Evolutionary conservation across 305 asterid species (phyloP).

Genomic region (Fraxinus dipetala): DNA sequence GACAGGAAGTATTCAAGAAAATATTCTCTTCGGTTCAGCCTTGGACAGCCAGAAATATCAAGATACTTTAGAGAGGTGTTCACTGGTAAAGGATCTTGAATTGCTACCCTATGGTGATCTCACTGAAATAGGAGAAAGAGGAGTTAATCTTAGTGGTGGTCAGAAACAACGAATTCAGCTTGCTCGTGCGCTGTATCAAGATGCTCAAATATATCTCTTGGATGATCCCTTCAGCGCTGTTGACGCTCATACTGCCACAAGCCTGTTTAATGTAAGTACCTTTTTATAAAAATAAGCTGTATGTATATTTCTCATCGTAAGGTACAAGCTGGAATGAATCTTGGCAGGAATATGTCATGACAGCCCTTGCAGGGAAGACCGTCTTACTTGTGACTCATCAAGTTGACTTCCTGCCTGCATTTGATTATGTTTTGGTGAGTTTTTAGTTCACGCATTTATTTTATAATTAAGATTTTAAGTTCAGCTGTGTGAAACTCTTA

Average conservation of each 20-base stretch:
- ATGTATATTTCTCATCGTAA: background rate
- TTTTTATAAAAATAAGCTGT: background rate
- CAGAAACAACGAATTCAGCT: constrained; percentile 94
- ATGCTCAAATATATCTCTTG: constrained; percentile 81
- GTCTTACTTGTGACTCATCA: constrained; percentile 91
- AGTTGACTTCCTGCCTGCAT: constrained; percentile 94
- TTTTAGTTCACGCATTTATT: constrained; percentile 3
- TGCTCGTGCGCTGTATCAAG: constrained; percentile 85
- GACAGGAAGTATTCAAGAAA: constrained; percentile 84
- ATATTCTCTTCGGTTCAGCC: constrained; percentile 75
- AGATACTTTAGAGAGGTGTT: constrained; percentile 75
- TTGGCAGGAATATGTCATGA: constrained; percentile 79
- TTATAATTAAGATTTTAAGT: background rate
- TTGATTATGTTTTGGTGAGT: constrained; percentile 85
- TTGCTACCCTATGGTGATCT: constrained; percentile 83
- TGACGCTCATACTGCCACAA: constrained; percentile 90
- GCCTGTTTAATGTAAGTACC: constrained; percentile 63
- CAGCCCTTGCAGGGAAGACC: constrained; percentile 70
- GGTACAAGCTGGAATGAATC: constrained; percentile 11
- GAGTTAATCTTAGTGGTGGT: constrained; percentile 97
- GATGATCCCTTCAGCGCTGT: constrained; percentile 98
- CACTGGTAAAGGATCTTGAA: constrained; percentile 81
- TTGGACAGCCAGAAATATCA: constrained; percentile 61
- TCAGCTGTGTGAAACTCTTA: background rate
- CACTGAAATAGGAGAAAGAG: constrained; percentile 96